phyloP scores from a whole-genome alignment of 305 asterid species.

The Nicotiana rustica region DNA sequence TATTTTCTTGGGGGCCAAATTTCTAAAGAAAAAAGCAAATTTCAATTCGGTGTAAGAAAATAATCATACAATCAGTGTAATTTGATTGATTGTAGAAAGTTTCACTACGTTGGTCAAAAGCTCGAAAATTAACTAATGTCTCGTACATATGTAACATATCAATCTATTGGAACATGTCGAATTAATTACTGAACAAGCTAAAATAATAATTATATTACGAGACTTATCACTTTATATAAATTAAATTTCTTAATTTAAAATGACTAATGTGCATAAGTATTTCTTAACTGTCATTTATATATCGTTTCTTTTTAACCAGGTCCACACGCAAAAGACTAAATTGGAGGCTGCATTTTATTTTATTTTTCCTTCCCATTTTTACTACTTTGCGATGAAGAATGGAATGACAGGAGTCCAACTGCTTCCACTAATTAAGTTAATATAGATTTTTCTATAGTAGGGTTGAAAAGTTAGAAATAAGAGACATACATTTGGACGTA shows the following conservation, averaged over 20 bases:
- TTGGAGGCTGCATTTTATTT: background rate
- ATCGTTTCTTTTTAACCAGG: background rate
- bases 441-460: background rate
- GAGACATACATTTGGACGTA: background rate
- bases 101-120: background rate
- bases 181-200: background rate
- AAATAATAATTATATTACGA: too few species aligned
- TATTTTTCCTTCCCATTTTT: background rate
- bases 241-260: too few species aligned
- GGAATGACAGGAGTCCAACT: background rate
- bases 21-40: too few species aligned
- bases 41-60: too few species aligned
- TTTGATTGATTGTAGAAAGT: background rate
- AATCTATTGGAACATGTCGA: background rate
- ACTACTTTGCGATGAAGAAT: background rate
- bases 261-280: background rate
- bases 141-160: background rate
- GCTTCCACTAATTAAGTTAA: conserved; percentile 18
- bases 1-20: too few species aligned
- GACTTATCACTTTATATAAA: background rate
- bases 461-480: background rate
- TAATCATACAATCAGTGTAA: background rate
- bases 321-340: conserved; percentile 15
- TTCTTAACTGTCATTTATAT: background rate
- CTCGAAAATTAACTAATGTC: too few species aligned